phyloP scores from a whole-genome alignment of 2,329 filamentous ascomycete species.

The Neofusicoccum sp. region DNA sequence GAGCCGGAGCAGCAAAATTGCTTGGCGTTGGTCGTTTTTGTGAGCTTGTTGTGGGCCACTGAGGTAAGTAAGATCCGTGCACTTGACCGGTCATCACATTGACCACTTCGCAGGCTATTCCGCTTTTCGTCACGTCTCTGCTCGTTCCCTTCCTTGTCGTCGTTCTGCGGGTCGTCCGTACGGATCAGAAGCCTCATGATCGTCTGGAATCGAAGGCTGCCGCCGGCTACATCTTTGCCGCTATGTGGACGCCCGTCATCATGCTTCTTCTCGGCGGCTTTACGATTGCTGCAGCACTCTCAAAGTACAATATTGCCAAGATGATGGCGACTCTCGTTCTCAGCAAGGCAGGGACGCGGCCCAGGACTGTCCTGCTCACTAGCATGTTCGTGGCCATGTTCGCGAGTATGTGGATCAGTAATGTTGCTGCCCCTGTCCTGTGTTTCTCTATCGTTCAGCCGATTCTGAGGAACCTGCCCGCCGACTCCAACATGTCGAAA shows the following conservation, averaged over 20 bases:
- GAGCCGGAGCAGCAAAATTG: slow-evolving; percentile 93
- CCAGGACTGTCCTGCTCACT: slow-evolving; percentile 84
- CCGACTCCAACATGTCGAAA: slow-evolving; percentile 90
- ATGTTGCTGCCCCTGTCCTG: slow-evolving; percentile 92
- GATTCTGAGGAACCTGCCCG: slow-evolving; percentile 86
- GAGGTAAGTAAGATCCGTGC: slow-evolving; percentile 57
- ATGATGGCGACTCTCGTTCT: slow-evolving; percentile 94
- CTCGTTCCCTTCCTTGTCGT: slow-evolving; percentile 93
- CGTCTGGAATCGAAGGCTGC: slow-evolving; percentile 78
- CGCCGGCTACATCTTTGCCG: slow-evolving; percentile 79
- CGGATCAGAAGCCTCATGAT: slow-evolving; percentile 66
- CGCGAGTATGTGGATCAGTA: slow-evolving; percentile 98
- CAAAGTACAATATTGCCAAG: slow-evolving; percentile 97
- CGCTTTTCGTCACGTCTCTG: slow-evolving; percentile 92
- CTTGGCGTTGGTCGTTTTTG: slow-evolving; percentile 86
- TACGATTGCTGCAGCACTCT: slow-evolving; percentile 89
- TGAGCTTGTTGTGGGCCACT: slow-evolving; percentile 93
- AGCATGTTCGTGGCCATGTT: slow-evolving; percentile 99
- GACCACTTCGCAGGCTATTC: slow-evolving; percentile 66
- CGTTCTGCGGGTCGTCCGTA: slow-evolving; percentile 76
- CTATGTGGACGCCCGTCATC: slow-evolving; percentile 99
- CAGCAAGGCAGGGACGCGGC: slow-evolving; percentile 91
- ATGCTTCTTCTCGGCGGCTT: slow-evolving; percentile 97
- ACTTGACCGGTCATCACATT: neutral
- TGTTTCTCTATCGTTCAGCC: slow-evolving; percentile 98